A percentile compares a stretch with the other conserved stretches of the same genome.
Conservation (phyloP, 148 eudicot species). For the Camellia japonica region DNA sequence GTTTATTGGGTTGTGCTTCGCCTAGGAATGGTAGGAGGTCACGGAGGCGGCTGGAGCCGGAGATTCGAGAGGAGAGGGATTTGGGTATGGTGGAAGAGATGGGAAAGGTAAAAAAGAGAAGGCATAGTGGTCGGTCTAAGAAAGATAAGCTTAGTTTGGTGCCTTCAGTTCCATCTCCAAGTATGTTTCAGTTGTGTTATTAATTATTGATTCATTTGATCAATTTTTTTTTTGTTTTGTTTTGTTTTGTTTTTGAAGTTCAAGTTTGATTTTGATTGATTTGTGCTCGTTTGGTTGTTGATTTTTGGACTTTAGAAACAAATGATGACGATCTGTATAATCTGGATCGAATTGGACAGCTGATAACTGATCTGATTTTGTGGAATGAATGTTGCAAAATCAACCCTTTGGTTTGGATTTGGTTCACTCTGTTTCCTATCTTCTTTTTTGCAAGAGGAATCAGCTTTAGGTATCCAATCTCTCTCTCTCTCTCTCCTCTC, state of each 20-base stretch:
- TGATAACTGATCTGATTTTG: slow-evolving; percentile 64
- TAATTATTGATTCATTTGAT: slow-evolving; percentile 1
- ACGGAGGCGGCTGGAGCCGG: slow-evolving; percentile 52
- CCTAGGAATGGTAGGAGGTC: slow-evolving; percentile 59
- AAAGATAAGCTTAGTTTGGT: slow-evolving; percentile 46
- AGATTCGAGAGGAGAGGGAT: slow-evolving; percentile 62
- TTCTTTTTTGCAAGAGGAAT: slow-evolving; percentile 71
- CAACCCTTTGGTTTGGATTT: slow-evolving; percentile 95
- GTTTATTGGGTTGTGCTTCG: slow-evolving; percentile 34
- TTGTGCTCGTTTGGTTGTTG: slow-evolving; percentile 4
- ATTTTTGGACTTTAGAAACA: slow-evolving; percentile 30
- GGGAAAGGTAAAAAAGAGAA: slow-evolving; percentile 51
- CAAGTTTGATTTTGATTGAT: background rate
- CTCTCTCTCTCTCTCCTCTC: background rate
- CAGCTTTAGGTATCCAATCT: slow-evolving; percentile 52
- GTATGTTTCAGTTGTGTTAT: slow-evolving; percentile 29
- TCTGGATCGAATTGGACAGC: slow-evolving; percentile 54
- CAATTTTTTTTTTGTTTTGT: background rate
- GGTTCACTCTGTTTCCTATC: slow-evolving; percentile 82
- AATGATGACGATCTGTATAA: slow-evolving; percentile 43
- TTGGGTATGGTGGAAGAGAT: slow-evolving; percentile 44
- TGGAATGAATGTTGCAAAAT: slow-evolving; percentile 92
- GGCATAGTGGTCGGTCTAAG: slow-evolving; percentile 52
- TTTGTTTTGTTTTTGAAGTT: background rate
- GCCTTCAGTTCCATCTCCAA: slow-evolving; percentile 35